These are phyloP conservation scores for Nakazawaea wyomingensis DNA, from an alignment of 805 yeast genomes.

Conservation along the genomic window DNA sequence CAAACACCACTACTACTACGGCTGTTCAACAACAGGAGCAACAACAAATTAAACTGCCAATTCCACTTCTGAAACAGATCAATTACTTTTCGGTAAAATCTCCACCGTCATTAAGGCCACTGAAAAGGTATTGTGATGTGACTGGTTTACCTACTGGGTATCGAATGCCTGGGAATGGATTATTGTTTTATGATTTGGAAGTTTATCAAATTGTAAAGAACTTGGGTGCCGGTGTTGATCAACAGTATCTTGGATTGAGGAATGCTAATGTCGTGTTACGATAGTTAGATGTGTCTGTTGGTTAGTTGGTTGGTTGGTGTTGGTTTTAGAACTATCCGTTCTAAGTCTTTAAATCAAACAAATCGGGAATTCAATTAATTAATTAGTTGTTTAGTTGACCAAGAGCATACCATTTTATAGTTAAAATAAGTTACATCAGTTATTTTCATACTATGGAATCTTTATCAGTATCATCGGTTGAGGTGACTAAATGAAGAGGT, in stretches of 20 bases:
- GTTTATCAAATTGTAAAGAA: conserved; percentile 71
- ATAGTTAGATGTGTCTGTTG: too few species aligned
- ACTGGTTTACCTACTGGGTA: conserved; percentile 83
- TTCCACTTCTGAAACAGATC: conserved; percentile 34
- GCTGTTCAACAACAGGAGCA: too few species aligned
- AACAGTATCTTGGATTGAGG: conserved; percentile 81
- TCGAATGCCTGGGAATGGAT: conserved; percentile 65
- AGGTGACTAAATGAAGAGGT: too few species aligned
- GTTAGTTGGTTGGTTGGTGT: neutral
- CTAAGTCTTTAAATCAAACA: too few species aligned
- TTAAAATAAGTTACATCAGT: too few species aligned
- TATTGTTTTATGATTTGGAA: conserved; percentile 79
- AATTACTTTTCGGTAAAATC: conserved; percentile 72
- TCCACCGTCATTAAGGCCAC: conserved; percentile 82
- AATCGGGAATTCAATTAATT: too few species aligned
- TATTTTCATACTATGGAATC: too few species aligned
- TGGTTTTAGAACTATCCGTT: neutral
- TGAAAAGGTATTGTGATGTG: conserved; percentile 84
- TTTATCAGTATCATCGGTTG: too few species aligned
- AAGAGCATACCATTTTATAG: too few species aligned
- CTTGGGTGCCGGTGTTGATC: conserved; percentile 89
- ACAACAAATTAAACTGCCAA: neutral
- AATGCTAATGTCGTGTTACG: conserved; percentile 84
- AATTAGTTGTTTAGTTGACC: too few species aligned
- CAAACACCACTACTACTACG: too few species aligned